Percentiles rank a stretch among this genome's conserved stretches.
These are phyloP conservation scores for Cordyceps militaris DNA, from an alignment of 2,329 filamentous ascomycete species.

Conservation along the genomic window DNA sequence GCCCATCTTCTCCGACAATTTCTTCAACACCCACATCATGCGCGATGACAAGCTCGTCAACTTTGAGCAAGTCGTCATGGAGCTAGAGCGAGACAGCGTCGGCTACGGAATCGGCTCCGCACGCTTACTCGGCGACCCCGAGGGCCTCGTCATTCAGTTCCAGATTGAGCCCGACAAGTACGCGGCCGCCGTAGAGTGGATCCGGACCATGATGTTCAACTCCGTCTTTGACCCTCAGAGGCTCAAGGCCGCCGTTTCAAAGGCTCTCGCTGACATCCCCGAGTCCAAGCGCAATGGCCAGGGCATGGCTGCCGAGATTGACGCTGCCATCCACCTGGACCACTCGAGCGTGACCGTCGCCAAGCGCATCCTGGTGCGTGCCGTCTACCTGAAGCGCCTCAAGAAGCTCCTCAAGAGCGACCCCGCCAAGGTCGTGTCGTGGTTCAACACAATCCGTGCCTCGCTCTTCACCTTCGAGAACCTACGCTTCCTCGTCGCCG, in stretches of 20 bases:
- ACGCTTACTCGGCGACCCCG: constrained; percentile 64
- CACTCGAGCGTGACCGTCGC: constrained; percentile 69
- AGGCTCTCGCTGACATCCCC: constrained; percentile 85
- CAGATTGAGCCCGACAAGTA: constrained; percentile 88
- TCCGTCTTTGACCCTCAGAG: constrained; percentile 73
- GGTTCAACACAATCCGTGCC: constrained; percentile 69
- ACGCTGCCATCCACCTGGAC: constrained; percentile 75
- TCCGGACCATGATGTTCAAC: constrained; percentile 80
- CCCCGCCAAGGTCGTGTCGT: constrained; percentile 65
- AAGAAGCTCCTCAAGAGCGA: constrained; percentile 73
- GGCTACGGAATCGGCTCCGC: constrained; percentile 69
- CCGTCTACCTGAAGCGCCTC: constrained; percentile 78
- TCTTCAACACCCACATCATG: constrained; percentile 86
- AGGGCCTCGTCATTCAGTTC: constrained; percentile 75
- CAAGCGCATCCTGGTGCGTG: constrained; percentile 75
- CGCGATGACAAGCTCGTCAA: constrained; percentile 68
- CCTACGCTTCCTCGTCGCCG: constrained; percentile 76
- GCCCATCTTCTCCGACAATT: constrained; percentile 79
- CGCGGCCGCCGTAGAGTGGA: constrained; percentile 70
- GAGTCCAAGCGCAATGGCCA: constrained; percentile 84
- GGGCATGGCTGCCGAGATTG: constrained; percentile 55
- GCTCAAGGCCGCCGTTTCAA: constrained; percentile 60
- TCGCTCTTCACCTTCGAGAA: constrained; percentile 78
- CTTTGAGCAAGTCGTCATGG: constrained; percentile 88
- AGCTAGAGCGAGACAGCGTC: constrained; percentile 86